Evolutionary conservation across 257 asterid genomes (phyloP).

Genomic region (Nicotiana undulata): DNA sequence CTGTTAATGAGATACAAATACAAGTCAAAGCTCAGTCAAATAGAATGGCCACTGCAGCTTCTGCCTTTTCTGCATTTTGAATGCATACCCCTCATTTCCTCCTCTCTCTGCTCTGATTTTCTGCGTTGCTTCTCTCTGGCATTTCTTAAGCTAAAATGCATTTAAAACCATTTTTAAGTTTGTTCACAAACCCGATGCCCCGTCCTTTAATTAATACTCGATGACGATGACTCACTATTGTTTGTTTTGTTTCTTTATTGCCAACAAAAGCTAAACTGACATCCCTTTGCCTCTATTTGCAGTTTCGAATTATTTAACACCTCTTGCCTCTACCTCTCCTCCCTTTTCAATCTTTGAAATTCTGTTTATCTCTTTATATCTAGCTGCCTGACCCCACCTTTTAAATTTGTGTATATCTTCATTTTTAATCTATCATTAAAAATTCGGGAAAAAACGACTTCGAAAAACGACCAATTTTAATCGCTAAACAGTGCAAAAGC

Average conservation of each 20-base stretch:
- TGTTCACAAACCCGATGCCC: not conserved
- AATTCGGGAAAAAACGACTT: no score
- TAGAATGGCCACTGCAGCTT: not conserved
- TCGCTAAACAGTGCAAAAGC: no score
- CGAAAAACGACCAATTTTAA: no score
- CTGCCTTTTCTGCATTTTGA: not conserved
- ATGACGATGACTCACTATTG: not conserved
- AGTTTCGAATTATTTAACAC: not conserved
- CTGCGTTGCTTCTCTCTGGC: not conserved
- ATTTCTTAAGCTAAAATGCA: not conserved
- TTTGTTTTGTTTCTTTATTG: not conserved
- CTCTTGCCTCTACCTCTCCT: not conserved
- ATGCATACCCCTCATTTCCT: not conserved
- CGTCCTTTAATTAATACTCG: not conserved
- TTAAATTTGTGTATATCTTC: not conserved
- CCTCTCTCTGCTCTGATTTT: not conserved
- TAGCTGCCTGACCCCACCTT: not conserved
- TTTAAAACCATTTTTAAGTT: not conserved
- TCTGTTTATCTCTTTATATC: not conserved
- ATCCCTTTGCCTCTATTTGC: not conserved
- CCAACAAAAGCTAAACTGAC: not conserved
- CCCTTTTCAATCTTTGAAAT: not conserved
- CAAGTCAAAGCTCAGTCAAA: not conserved
- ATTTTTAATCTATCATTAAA: not conserved
- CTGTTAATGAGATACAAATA: not conserved